Base-by-base conservation (phyloP, 306 rosid genomes). In the Acacia crassicarpa region DNA sequence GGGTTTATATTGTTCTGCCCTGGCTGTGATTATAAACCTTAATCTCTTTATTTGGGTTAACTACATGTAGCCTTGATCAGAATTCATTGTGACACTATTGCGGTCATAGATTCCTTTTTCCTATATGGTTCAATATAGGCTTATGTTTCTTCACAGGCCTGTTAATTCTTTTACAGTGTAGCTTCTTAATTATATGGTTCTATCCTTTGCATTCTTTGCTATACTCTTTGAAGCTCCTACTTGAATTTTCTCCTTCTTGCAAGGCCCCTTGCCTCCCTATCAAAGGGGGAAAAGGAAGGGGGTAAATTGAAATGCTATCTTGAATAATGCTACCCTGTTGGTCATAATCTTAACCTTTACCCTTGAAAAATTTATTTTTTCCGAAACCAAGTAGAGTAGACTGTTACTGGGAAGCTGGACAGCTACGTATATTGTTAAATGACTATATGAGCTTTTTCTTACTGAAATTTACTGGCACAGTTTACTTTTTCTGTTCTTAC, bases 401-500 rank as follows among this genome's bases (percentile, higher is more conserved):
- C 27, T 30, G 63, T 51, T 51, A 20, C 4, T 10, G 17, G 63
- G 12, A 19, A 73, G 65, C 40, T 72, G 40, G 22, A 46, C 22
- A 19, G 10, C 27, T 48, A 20, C 33, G 19, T n/a, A 19, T 74
- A 17, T 63, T 23, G 33, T 20, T 38, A 6, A 38, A 38, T 38
- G 41, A 30, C 19, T 49, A 5, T 6, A 5, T 6, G 3, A 17
- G n/a, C 12, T 51, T 22, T 54, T 38, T 56, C 66, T 48, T 44
- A 35, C 72, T 72, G 40, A 53, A 63, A 40, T 45, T 78, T 59
- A 14, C 68, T 66, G 59, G 73, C 80, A 73, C 9, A 22, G 80
- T 41, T 74, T 54, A 43, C 38, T 65, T 63, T 78, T 78, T 56
- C 77, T 70, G 32, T 67, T 61, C 38, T 45, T 63, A 49, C 73